Conservation (phyloP, 371 early-diverging fungal genomes). For the Mortierella sp. region DNA sequence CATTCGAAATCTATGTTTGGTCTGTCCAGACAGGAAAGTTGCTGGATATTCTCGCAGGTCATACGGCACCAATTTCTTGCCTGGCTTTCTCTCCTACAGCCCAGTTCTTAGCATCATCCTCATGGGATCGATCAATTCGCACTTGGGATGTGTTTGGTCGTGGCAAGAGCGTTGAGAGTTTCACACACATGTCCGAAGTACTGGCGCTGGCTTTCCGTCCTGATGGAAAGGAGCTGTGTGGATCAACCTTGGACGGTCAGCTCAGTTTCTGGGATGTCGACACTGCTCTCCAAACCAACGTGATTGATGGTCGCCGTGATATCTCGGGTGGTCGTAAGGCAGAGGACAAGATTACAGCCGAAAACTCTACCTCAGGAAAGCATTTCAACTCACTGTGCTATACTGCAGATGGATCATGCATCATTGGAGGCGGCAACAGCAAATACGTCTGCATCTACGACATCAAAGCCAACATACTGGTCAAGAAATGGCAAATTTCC, state of each 20-base stretch:
- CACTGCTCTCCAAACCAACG: slow-evolving; percentile 71
- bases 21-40: slow-evolving; percentile 97
- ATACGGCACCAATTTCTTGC: slow-evolving; percentile 90
- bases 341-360: slow-evolving; percentile 82
- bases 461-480: slow-evolving; percentile 74
- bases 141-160: slow-evolving; percentile 96
- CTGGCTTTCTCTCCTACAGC: slow-evolving; percentile 89
- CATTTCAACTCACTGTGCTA: slow-evolving; percentile 93
- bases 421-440: slow-evolving; percentile 95
- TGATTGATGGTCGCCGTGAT: slow-evolving; percentile 94
- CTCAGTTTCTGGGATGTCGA: slow-evolving; percentile 92
- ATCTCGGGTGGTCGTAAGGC: slow-evolving; percentile 89
- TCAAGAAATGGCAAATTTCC: slow-evolving; percentile 92
- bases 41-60: slow-evolving; percentile 94
- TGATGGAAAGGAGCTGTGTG: slow-evolving; percentile 89
- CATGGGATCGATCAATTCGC: slow-evolving; percentile 96
- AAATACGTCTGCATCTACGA: slow-evolving; percentile 97
- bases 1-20: slow-evolving; percentile 98
- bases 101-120: slow-evolving; percentile 82
- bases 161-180: slow-evolving; percentile 79
- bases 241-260: slow-evolving; percentile 93
- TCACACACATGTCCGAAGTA: slow-evolving; percentile 88
- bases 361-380: slow-evolving; percentile 87
- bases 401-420: slow-evolving; percentile 91
- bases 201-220: slow-evolving; percentile 91